Evolutionary conservation across 2,329 filamentous ascomycete genomes (phyloP).

Genomic region (Aspergillus intermedius): DNA sequence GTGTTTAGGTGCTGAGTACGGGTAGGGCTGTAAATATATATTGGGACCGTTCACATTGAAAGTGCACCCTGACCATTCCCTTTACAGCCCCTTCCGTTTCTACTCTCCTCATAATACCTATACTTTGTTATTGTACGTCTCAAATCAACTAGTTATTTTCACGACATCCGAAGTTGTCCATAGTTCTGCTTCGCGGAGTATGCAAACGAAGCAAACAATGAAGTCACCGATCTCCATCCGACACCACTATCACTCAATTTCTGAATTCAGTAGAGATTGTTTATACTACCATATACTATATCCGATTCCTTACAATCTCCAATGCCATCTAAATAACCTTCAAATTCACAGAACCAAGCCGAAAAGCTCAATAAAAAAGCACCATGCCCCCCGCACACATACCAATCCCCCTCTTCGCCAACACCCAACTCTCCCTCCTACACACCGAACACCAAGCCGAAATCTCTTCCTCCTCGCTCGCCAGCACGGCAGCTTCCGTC

Average conservation of each 20-base stretch:
- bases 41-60: no score
- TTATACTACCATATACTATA: neutral
- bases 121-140: no score
- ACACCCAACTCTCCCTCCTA: conserved; percentile 37
- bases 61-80: no score
- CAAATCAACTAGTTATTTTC: no score
- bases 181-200: no score
- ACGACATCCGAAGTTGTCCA: no score
- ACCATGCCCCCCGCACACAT: neutral
- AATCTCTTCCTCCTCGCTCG: conserved; percentile 37
- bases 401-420: conserved; percentile 37
- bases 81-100: no score
- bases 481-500: conserved; percentile 33
- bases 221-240: no score
- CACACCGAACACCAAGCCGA: conserved; percentile 40
- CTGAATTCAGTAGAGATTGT: neutral
- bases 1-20: no score
- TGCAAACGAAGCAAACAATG: no score
- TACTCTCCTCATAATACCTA: no score
- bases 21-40: no score
- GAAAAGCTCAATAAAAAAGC: neutral
- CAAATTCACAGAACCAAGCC: neutral
- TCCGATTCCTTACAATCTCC: neutral
- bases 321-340: neutral
- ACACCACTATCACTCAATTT: neutral